phyloP scores from a whole-genome alignment of 2,329 filamentous ascomycete species.

The Cordyceps javanica region DNA sequence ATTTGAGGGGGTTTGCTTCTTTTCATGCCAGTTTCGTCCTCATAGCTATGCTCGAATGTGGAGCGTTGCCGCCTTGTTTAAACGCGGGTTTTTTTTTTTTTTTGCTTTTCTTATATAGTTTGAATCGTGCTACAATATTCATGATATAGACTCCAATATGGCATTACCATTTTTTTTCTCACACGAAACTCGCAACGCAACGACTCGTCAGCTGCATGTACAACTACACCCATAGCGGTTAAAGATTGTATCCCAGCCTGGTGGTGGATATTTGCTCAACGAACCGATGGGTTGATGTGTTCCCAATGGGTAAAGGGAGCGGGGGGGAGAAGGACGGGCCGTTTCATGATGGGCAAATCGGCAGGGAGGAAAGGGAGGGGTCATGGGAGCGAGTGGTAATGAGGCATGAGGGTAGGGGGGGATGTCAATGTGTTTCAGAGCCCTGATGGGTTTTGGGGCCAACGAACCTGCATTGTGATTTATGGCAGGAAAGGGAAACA shows the following conservation, averaged over 20 bases:
- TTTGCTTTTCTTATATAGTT: background rate
- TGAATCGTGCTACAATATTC: background rate
- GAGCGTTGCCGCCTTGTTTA: background rate
- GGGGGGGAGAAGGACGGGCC: too few relatives aligned
- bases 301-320: too few relatives aligned
- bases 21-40: background rate
- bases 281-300: too few relatives aligned
- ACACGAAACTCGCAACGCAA: too few relatives aligned
- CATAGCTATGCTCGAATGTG: background rate
- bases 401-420: background rate
- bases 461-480: background rate
- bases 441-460: background rate
- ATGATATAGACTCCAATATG: background rate
- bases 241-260: too few relatives aligned
- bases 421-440: background rate
- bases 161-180: too few relatives aligned
- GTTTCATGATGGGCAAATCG: background rate
- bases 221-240: too few relatives aligned
- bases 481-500: background rate
- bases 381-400: background rate
- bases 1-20: too few relatives aligned
- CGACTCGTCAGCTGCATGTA: too few relatives aligned
- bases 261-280: too few relatives aligned
- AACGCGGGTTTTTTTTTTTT: background rate
- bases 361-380: background rate